Evolutionary conservation across 1,139 yeast species (phyloP), one percentile per base, ranked within the genome.

Genomic region (Yamadazyma conglobata): DNA sequence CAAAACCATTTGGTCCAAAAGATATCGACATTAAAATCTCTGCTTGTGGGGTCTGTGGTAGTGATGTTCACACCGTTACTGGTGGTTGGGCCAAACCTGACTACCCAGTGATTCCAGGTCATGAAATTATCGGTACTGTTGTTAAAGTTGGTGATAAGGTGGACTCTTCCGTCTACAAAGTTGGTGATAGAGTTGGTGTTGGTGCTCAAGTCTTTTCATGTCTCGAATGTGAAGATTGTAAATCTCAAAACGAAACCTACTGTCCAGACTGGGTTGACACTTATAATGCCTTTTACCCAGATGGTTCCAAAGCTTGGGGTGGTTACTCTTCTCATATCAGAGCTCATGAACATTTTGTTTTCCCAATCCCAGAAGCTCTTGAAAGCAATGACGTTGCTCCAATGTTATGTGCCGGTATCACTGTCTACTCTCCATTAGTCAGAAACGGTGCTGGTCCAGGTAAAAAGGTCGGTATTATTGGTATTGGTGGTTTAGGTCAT

Each of bases 371-470:
- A 19, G 73, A 68, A 3, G 53, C 46, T 21, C 44, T 73, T 29
- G 61, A 58, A 32, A 47, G 67, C 7, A 58, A 54, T 18, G 50
- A 52, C 19, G 75, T 76, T 16, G 82, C 83, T 10, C 83, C 84
- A 15, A 60, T 79, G 52, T 56, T 78, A 60, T 79, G 86, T 58
- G 85, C 79, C 21, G 86, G 86, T 39, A 60, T 77, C 45, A 79
- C 85, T 17, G 73, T 69, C 2, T 73, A 56, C 51, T 68, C 77
- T 4, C 78, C 78, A 27, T 57, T 73, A 41, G 58, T 64, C 30
- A 56, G 75, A 47, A 64, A 63, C 19, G 32, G 31, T 4, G 31
- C 30, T 11, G 39, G 39, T 9, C 34, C 34, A 2, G 33, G 35
- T 11, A 56, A 56, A 35, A 68, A 70, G 34, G 70, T 69, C 36